phyloP scores from a whole-genome alignment of 2,329 filamentous ascomycete species.

The Sporothrix pallida region DNA sequence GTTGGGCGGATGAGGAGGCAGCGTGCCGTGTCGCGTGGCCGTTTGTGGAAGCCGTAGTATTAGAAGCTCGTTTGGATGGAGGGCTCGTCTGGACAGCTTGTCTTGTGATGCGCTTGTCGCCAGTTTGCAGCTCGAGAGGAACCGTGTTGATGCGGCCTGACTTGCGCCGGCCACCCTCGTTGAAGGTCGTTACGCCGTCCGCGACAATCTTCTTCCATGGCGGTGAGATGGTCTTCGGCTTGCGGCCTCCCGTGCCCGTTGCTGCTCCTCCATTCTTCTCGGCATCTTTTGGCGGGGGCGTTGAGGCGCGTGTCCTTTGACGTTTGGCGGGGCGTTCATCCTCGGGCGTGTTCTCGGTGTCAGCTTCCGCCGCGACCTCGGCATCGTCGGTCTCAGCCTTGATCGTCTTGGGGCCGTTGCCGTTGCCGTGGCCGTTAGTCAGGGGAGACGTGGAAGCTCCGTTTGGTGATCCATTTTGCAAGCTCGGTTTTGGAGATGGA shows the following conservation, averaged over 20 bases:
- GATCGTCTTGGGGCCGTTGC: background rate
- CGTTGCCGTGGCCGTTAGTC: conserved; percentile 41
- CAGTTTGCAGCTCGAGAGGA: conserved; percentile 59
- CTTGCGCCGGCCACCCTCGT: conserved; percentile 72
- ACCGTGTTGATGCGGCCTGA: conserved; percentile 68
- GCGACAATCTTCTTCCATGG: conserved; percentile 90
- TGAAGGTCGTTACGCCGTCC: conserved; percentile 86
- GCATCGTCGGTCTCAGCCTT: conserved; percentile 29
- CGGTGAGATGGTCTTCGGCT: conserved; percentile 70
- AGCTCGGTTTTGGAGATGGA: background rate
- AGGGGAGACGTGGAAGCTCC: background rate
- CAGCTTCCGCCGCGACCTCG: conserved; percentile 41
- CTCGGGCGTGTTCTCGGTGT: background rate
- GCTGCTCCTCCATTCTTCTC: background rate
- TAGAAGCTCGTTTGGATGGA: conserved; percentile 35
- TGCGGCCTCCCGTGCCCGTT: conserved; percentile 42
- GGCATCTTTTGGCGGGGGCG: conserved; percentile 40
- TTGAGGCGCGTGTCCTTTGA: conserved; percentile 62
- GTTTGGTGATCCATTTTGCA: background rate
- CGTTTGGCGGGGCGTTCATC: conserved; percentile 66
- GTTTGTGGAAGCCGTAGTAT: conserved; percentile 35
- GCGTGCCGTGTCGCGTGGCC: conserved; percentile 38
- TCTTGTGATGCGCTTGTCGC: conserved; percentile 59
- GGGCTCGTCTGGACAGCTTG: conserved; percentile 49
- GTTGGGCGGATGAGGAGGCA: background rate